phyloP scores from a whole-genome alignment of 495 filamentous ascomycete species.

The Choiromyces venosus region DNA sequence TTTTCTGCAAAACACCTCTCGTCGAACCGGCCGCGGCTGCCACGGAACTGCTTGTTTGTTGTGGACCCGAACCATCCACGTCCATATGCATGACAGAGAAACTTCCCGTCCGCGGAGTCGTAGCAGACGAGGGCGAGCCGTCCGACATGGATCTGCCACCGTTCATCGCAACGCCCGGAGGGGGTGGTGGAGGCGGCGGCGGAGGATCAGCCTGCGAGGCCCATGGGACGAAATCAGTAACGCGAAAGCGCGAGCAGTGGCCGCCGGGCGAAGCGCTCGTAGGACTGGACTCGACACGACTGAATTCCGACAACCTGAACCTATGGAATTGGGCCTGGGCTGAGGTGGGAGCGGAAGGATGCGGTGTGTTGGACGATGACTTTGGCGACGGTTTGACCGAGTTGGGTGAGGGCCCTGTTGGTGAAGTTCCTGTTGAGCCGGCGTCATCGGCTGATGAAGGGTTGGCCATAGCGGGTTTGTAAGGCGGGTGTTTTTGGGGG shows the following conservation, averaged over 20 bases:
- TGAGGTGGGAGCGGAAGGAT: conserved; percentile 13
- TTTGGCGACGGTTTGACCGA: conserved; percentile 16
- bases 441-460: conserved; percentile 23
- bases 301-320: conserved; percentile 38
- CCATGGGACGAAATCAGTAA: conserved; percentile 41
- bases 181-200: conserved; percentile 17
- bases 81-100: conserved; percentile 42
- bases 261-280: conserved; percentile 33
- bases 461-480: conserved; percentile 24
- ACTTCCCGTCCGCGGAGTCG: conserved; percentile 22
- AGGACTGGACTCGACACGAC: conserved; percentile 24
- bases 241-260: conserved; percentile 40
- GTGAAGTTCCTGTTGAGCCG: conserved; percentile 15
- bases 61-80: conserved; percentile 32
- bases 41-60: conserved; percentile 37
- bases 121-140: conserved; percentile 4
- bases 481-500: conserved; percentile 12
- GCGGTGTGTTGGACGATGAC: conserved; percentile 11
- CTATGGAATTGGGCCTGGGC: conserved; percentile 37
- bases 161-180: conserved; percentile 14
- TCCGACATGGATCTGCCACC: conserved; percentile 14
- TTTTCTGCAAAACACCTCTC: conserved; percentile 36
- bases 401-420: conserved; percentile 12
- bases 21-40: conserved; percentile 34
- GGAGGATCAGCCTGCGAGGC: conserved; percentile 31